phyloP scores from a whole-genome alignment of 768 basidiomycete species.

The Lactifluus volemus region DNA sequence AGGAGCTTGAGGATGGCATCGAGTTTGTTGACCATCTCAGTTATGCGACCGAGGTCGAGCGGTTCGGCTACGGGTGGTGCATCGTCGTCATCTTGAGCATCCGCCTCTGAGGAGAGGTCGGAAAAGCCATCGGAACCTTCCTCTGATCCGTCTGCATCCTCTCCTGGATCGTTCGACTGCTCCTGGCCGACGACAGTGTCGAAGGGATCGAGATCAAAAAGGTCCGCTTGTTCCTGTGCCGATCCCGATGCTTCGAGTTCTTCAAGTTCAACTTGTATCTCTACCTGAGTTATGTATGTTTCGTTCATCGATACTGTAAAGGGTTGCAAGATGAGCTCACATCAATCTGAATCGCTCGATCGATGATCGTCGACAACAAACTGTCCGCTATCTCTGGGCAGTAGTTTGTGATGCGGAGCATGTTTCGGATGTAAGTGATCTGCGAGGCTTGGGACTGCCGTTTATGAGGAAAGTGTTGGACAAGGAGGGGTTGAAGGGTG shows the following conservation, averaged over 20 bases:
- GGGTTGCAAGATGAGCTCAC: constrained; percentile 31
- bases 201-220: constrained; percentile 80
- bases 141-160: constrained; percentile 40
- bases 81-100: constrained; percentile 38
- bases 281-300: constrained; percentile 48
- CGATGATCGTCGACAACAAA: constrained; percentile 79
- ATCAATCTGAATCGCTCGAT: constrained; percentile 94
- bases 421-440: constrained; percentile 84
- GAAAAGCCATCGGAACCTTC: constrained; percentile 41
- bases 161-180: constrained; percentile 45
- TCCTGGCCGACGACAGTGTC: constrained; percentile 79
- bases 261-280: constrained; percentile 93
- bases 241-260: constrained; percentile 69
- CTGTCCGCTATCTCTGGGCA: constrained; percentile 82
- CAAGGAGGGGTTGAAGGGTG: constrained; percentile 76
- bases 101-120: constrained; percentile 69
- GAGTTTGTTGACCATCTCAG: constrained; percentile 86
- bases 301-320: neutral
- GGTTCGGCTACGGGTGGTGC: constrained; percentile 33
- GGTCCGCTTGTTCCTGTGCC: constrained; percentile 38
- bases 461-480: constrained; percentile 88
- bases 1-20: constrained; percentile 80
- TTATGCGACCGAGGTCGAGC: constrained; percentile 57
- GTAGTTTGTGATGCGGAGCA: constrained; percentile 74
- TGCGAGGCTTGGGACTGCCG: constrained; percentile 73